A percentile compares a stretch with the other conserved stretches of the same genome.
Conservation (phyloP, 176 grass and related monocot genomes). For the Oryza nivara region DNA sequence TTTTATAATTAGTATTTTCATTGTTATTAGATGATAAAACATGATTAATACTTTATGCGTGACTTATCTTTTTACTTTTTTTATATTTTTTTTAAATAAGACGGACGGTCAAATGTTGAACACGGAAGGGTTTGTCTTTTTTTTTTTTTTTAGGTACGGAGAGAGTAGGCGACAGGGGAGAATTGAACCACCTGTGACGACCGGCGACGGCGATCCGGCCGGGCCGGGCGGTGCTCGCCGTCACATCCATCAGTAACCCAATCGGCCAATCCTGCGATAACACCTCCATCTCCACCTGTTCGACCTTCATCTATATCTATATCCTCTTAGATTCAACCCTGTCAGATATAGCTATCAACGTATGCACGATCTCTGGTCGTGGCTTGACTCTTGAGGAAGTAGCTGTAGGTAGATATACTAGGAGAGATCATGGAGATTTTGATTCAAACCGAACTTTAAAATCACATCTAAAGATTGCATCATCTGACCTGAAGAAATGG, state of each 20-base stretch:
- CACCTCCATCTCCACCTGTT: not conserved
- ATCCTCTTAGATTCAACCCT: not conserved
- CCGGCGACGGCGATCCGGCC: not conserved
- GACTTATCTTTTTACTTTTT: too few relatives aligned
- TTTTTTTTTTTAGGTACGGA: too few relatives aligned
- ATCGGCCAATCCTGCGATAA: not conserved
- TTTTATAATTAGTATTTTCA: too few relatives aligned
- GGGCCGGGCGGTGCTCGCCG: not conserved
- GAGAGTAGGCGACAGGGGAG: not conserved
- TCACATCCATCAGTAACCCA: not conserved
- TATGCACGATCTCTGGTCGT: not conserved
- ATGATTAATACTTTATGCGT: too few relatives aligned
- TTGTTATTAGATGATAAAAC: too few relatives aligned
- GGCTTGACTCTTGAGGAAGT: not conserved
- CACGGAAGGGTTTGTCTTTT: too few relatives aligned
- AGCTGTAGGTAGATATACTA: not conserved
- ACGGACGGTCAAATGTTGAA: too few relatives aligned
- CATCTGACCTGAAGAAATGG: not conserved
- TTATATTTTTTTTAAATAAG: too few relatives aligned
- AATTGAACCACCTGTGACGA: not conserved
- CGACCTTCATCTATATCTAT: not conserved
- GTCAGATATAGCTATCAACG: not conserved
- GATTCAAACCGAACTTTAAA: not conserved
- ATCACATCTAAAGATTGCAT: not conserved
- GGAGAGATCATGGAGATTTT: not conserved